A percentile compares a stretch with the other conserved stretches of the same genome.
Conservation (phyloP, 2,329 filamentous ascomycete species). For the Capronia americana region DNA sequence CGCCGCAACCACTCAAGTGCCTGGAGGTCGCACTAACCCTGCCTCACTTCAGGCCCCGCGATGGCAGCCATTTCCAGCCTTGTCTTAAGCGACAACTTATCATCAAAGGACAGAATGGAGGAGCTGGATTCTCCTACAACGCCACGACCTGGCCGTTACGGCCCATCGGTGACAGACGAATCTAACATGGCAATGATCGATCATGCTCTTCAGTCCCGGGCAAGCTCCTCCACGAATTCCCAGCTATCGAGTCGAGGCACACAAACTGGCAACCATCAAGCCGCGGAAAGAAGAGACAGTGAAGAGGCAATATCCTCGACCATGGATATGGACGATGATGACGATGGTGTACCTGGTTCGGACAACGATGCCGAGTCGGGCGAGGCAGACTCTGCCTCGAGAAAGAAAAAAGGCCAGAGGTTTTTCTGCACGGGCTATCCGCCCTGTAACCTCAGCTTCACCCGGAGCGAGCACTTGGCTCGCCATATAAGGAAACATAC, state of each 20-base stretch:
- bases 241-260: conserved; percentile 22
- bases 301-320: conserved; percentile 20
- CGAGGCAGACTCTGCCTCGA: conserved; percentile 71
- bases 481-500: conserved; percentile 98
- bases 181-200: conserved; percentile 9
- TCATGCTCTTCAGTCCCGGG: conserved; percentile 7
- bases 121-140: conserved; percentile 38
- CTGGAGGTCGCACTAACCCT: conserved; percentile 23
- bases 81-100: conserved; percentile 32
- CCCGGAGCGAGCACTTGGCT: conserved; percentile 91
- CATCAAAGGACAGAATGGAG: conserved; percentile 29
- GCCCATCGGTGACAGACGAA: conserved; percentile 17
- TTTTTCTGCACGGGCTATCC: conserved; percentile 97
- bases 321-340: conserved; percentile 44
- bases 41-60: conserved; percentile 14
- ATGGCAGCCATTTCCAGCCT: conserved; percentile 38
- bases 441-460: conserved; percentile 93
- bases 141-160: conserved; percentile 31
- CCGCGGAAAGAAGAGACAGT: conserved; percentile 15
- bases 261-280: conserved; percentile 5
- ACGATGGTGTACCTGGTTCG: conserved; percentile 69
- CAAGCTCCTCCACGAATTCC: conserved; percentile 10
- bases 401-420: conserved; percentile 95
- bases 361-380: conserved; percentile 70
- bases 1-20: conserved; percentile 27